Conservation (phyloP, 306 rosid genomes). For the Boehmeria nivea region DNA sequence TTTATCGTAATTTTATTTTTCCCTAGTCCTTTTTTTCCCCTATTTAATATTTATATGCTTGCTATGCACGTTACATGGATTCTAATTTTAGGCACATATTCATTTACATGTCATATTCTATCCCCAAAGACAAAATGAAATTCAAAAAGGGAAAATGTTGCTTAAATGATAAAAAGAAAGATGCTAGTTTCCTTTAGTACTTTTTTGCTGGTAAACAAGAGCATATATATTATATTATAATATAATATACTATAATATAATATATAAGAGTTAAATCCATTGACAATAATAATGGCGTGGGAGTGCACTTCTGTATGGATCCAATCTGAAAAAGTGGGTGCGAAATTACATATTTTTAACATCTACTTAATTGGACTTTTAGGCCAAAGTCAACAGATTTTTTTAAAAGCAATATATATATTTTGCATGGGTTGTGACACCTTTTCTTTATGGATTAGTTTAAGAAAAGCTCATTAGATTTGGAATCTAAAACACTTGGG, state of each 20-base stretch:
- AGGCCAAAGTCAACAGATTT: slow-evolving; percentile 24
- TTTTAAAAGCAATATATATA: no score
- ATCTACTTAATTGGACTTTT: no score
- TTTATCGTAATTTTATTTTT: not conserved
- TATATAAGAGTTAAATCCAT: no score
- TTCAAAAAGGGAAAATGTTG: slow-evolving; percentile 5
- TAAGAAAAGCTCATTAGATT: slow-evolving; percentile 26
- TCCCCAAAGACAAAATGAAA: not conserved
- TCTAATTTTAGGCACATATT: slow-evolving; percentile 3
- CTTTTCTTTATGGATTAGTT: slow-evolving; percentile 15
- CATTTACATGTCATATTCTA: not conserved
- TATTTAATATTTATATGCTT: no score
- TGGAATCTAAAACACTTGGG: slow-evolving; percentile 42
- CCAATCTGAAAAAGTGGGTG: slow-evolving; percentile 6
- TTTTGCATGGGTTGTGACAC: slow-evolving; percentile 4
- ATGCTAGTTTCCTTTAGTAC: not conserved
- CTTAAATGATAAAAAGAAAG: slow-evolving; percentile 5
- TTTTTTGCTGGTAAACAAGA: not conserved
- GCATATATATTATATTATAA: not conserved
- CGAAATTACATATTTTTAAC: slow-evolving; percentile 1
- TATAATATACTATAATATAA: no score
- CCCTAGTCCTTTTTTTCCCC: no score
- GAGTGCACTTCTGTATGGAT: no score
- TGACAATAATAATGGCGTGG: no score
- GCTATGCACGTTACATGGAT: not conserved